phyloP scores from a whole-genome alignment of 1,284 basidiomycete species.

The Heterobasidion parviporum region DNA sequence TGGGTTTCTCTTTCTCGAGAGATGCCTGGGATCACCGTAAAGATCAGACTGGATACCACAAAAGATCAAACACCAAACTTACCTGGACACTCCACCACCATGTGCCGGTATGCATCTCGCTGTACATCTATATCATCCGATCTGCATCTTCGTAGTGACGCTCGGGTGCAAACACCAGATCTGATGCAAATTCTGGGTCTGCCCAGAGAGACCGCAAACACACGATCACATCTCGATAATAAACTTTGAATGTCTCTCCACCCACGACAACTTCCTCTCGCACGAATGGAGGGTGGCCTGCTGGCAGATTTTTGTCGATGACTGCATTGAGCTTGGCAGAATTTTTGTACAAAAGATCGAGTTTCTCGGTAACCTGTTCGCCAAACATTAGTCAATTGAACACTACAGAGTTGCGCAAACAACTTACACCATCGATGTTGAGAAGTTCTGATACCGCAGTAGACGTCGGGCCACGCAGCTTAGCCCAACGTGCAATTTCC shows the following conservation, averaged over 20 bases:
- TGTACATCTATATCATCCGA: neutral
- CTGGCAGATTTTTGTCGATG: slow-evolving; percentile 20
- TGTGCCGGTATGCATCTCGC: neutral
- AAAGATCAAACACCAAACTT: neutral
- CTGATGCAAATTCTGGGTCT: slow-evolving; percentile 14
- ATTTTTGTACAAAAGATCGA: slow-evolving; percentile 23
- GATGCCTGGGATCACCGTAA: slow-evolving; percentile 13
- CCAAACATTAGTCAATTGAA: neutral
- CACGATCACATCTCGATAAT: slow-evolving; percentile 19
- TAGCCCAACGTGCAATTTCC: slow-evolving; percentile 15
- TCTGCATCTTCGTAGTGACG: slow-evolving; percentile 18
- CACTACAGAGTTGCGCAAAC: neutral
- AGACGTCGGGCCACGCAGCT: slow-evolving; percentile 11
- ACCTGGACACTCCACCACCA: slow-evolving; percentile 2
- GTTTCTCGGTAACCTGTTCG: slow-evolving; percentile 11
- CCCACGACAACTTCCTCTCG: slow-evolving; percentile 13
- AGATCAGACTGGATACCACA: neutral
- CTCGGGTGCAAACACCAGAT: slow-evolving; percentile 15
- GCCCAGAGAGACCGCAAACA: slow-evolving; percentile 19
- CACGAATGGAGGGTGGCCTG: slow-evolving; percentile 16
- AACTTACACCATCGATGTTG: slow-evolving; percentile 14
- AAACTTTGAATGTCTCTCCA: slow-evolving; percentile 18
- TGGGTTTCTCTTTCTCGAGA: slow-evolving; percentile 19
- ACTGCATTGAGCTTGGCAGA: slow-evolving; percentile 20
- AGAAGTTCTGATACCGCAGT: slow-evolving; percentile 15